Evolutionary conservation across 73 alveolate genomes (phyloP).

Genomic region (Symbiodinium natans): DNA sequence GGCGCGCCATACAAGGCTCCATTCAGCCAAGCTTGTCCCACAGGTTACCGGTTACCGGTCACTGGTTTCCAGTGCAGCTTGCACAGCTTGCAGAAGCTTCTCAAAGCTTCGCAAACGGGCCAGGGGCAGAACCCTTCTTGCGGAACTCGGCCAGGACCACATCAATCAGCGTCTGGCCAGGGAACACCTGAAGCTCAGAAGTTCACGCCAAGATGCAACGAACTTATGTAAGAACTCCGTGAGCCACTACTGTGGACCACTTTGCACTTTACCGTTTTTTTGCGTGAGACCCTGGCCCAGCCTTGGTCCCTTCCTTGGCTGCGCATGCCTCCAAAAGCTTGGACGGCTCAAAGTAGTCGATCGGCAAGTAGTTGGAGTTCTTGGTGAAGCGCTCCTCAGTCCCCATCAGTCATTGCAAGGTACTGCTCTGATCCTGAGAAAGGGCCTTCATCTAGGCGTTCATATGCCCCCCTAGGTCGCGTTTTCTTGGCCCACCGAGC

Average conservation of each 20-base stretch:
- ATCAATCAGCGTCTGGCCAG: constrained; percentile 90
- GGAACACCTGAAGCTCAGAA: constrained; percentile 40
- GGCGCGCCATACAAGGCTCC: not conserved
- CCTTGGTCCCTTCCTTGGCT: constrained; percentile 68
- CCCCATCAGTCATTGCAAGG: too few relatives aligned
- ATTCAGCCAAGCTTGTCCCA: not conserved
- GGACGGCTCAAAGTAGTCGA: constrained; percentile 86
- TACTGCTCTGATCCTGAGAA: too few relatives aligned
- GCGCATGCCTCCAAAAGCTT: constrained; percentile 89
- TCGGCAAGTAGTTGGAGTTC: constrained; percentile 72
- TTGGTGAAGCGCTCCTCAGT: constrained; percentile 80
- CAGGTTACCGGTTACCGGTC: not conserved
- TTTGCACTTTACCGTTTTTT: too few relatives aligned
- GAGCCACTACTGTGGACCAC: too few relatives aligned
- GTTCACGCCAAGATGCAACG: too few relatives aligned
- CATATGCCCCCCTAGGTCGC: too few relatives aligned
- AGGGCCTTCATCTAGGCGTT: too few relatives aligned
- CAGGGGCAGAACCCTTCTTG: constrained; percentile 6
- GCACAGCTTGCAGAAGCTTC: not conserved
- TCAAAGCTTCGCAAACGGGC: constrained; percentile 5
- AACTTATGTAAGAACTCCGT: too few relatives aligned
- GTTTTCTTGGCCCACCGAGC: too few relatives aligned
- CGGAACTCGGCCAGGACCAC: constrained; percentile 79
- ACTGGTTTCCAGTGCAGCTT: too few relatives aligned
- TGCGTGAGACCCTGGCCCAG: not conserved